Conservation (phyloP, 2,329 filamentous ascomycete species). For the Fusarium sp. region DNA sequence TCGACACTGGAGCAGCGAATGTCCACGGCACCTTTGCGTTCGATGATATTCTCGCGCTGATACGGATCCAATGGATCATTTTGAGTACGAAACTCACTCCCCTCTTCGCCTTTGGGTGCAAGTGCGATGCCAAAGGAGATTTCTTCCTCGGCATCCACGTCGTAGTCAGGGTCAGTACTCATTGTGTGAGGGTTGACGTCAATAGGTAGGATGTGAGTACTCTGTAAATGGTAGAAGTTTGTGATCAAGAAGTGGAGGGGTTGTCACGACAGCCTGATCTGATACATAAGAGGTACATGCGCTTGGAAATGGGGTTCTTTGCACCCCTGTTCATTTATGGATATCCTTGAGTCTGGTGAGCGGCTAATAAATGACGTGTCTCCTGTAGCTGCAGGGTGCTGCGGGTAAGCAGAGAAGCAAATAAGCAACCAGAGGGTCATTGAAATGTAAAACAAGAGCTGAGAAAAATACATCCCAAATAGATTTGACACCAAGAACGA, state of each 20-base stretch:
- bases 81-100: slow-evolving; percentile 15
- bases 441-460: background rate
- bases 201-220: background rate
- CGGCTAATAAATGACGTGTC: background rate
- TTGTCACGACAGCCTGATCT: background rate
- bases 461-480: background rate
- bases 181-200: background rate
- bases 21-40: slow-evolving; percentile 1
- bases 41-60: slow-evolving; percentile 17
- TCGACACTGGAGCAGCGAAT: slow-evolving; percentile 12
- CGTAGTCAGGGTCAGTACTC: background rate
- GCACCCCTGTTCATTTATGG: background rate
- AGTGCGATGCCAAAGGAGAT: background rate
- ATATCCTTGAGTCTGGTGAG: background rate
- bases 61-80: slow-evolving; percentile 17
- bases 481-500: background rate
- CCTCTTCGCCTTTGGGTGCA: background rate
- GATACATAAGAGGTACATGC: background rate
- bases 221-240: background rate
- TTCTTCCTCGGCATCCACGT: background rate
- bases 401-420: background rate
- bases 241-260: background rate
- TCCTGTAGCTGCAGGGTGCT: background rate
- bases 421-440: background rate
- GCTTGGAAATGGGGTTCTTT: background rate